Conservation (phyloP, 2,329 filamentous ascomycete species). For the Ascosphaera aggregata region DNA sequence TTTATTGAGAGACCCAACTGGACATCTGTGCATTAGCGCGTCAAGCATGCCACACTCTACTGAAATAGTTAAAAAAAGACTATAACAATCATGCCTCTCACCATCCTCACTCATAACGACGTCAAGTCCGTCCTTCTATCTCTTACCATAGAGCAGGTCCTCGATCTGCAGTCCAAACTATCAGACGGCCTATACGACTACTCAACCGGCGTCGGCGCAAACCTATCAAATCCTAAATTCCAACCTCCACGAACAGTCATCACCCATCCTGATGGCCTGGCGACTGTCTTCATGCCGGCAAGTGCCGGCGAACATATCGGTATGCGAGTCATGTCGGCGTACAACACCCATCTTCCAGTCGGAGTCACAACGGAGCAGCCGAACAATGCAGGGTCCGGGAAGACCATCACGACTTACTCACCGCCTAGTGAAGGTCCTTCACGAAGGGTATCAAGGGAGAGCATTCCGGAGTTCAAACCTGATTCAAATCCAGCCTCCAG, state of each 20-base stretch:
- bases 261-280: conserved; percentile 35
- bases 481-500: too few relatives aligned
- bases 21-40: neutral
- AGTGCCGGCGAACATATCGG: conserved; percentile 35
- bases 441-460: too few relatives aligned
- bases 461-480: too few relatives aligned
- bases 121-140: conserved; percentile 31
- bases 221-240: conserved; percentile 33
- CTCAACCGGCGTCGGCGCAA: conserved; percentile 35
- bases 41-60: too few relatives aligned
- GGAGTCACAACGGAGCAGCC: too few relatives aligned
- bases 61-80: too few relatives aligned
- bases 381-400: too few relatives aligned
- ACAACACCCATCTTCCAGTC: too few relatives aligned
- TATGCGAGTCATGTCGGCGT: conserved; percentile 44
- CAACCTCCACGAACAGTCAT: conserved; percentile 39
- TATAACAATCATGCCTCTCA: conserved; percentile 33
- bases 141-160: conserved; percentile 31
- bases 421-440: too few relatives aligned
- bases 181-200: conserved; percentile 40
- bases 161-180: conserved; percentile 32
- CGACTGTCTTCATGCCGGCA: conserved; percentile 44
- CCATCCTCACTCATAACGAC: conserved; percentile 32
- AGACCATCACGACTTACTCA: too few relatives aligned
- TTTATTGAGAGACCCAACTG: neutral